Conservation (phyloP, 495 filamentous ascomycete genomes). For the Talaromyces trachyspermus region DNA sequence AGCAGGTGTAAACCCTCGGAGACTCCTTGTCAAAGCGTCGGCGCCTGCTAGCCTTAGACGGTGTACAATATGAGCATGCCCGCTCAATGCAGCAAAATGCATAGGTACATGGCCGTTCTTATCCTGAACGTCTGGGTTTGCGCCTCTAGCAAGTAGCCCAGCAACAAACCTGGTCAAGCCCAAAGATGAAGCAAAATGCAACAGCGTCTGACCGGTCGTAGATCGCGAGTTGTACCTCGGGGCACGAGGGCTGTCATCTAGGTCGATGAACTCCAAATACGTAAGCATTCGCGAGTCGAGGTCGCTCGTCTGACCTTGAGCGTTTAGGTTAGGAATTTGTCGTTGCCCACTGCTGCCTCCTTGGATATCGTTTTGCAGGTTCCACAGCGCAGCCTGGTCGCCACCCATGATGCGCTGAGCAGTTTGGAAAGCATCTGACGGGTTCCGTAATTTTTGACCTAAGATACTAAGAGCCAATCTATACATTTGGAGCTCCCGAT, state of each 20-base stretch:
- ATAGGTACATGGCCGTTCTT: constrained; percentile 77
- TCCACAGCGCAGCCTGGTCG: constrained; percentile 36
- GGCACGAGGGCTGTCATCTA: constrained; percentile 62
- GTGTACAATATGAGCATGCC: constrained; percentile 66
- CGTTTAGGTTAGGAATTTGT: constrained; percentile 34
- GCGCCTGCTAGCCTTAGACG: constrained; percentile 67
- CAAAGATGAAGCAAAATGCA: constrained; percentile 72
- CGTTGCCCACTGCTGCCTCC: constrained; percentile 34
- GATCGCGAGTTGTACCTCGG: constrained; percentile 57
- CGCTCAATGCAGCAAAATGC: constrained; percentile 74
- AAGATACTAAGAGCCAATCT: constrained; percentile 40
- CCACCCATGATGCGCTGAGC: constrained; percentile 45
- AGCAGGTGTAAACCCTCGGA: constrained; percentile 62
- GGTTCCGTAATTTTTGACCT: constrained; percentile 39
- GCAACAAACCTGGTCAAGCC: constrained; percentile 71
- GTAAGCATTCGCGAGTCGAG: constrained; percentile 67
- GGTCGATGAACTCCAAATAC: constrained; percentile 68
- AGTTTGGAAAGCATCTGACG: constrained; percentile 43
- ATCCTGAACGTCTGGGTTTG: constrained; percentile 66
- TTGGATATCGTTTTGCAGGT: constrained; percentile 39
- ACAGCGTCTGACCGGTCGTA: constrained; percentile 67
- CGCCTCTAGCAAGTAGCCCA: constrained; percentile 74
- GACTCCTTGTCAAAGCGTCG: constrained; percentile 60
- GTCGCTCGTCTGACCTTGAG: constrained; percentile 40
- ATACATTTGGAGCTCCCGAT: constrained; percentile 63